phyloP scores from a whole-genome alignment of 257 asterid species.

The Solanum etuberosum region DNA sequence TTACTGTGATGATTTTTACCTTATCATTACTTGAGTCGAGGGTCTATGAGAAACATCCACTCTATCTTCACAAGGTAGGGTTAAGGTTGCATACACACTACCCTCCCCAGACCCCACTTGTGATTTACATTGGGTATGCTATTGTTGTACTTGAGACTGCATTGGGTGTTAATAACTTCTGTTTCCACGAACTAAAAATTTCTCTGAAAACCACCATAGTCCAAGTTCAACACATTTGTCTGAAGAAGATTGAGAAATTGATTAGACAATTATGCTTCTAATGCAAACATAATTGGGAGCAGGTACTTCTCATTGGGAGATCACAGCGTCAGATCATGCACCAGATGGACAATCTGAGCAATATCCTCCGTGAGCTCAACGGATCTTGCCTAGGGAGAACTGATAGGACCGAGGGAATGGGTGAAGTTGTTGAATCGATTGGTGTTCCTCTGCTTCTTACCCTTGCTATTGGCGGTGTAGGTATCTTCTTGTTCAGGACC shows the following conservation, averaged over 20 bases:
- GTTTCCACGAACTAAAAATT: neutral
- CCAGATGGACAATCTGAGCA: slow-evolving; percentile 78
- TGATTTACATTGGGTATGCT: neutral
- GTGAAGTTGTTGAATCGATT: slow-evolving; percentile 23
- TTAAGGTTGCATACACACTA: neutral
- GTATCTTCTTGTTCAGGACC: slow-evolving; percentile 44
- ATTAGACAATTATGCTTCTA: neutral
- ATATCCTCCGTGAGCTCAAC: slow-evolving; percentile 40
- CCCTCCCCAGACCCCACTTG: neutral
- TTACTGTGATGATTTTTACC: neutral
- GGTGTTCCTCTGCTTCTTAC: slow-evolving; percentile 50
- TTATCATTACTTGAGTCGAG: neutral
- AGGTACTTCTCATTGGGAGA: slow-evolving; percentile 66
- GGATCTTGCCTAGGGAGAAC: slow-evolving; percentile 40
- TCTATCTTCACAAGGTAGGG: neutral
- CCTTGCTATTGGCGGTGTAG: slow-evolving; percentile 64
- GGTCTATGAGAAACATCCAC: neutral
- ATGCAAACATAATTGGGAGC: slow-evolving; percentile 5
- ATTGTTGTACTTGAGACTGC: neutral
- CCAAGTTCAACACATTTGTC: neutral
- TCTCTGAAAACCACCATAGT: neutral
- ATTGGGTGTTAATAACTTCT: neutral
- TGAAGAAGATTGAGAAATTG: neutral
- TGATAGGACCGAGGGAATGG: slow-evolving; percentile 8
- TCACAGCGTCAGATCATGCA: slow-evolving; percentile 83